Evolutionary conservation across 306 rosid species (phyloP).

Genomic region (Vicia sativa): DNA sequence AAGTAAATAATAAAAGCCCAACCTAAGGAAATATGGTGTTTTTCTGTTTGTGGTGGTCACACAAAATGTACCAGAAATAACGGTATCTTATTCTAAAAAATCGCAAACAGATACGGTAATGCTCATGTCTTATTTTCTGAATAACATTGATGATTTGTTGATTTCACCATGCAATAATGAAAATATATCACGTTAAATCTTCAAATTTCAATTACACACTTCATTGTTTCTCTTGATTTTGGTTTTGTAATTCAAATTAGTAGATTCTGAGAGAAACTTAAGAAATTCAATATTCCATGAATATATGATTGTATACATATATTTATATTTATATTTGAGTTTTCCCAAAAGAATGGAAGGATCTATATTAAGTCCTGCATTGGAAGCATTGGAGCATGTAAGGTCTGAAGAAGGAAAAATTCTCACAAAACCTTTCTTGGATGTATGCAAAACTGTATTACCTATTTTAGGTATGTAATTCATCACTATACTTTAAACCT

Average conservation of each 20-base stretch:
- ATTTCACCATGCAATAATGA: background rate
- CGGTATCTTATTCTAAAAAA: background rate
- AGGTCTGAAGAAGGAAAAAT: constrained; percentile 62
- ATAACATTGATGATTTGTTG: background rate
- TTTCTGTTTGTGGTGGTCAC: background rate
- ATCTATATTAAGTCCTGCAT: constrained; percentile 50
- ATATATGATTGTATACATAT: too few species aligned
- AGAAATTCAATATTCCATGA: too few species aligned
- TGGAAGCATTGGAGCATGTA: constrained; percentile 62
- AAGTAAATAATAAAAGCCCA: too few species aligned
- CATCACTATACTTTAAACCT: too few species aligned
- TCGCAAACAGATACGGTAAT: constrained; percentile 1
- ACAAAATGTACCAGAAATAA: constrained; percentile 20
- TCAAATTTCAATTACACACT: background rate
- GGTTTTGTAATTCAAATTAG: too few species aligned
- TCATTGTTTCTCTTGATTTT: background rate
- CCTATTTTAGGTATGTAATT: constrained; percentile 61
- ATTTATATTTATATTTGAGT: background rate
- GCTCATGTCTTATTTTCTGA: background rate
- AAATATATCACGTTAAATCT: background rate
- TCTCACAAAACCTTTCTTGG: constrained; percentile 66
- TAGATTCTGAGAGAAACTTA: background rate
- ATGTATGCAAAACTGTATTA: constrained; percentile 60
- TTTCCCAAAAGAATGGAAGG: constrained; percentile 55
- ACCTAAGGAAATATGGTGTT: too few species aligned